These are phyloP conservation scores for Phylloporus rhodoxanthus DNA, from an alignment of 768 basidiomycete species.

Conservation along the genomic window DNA sequence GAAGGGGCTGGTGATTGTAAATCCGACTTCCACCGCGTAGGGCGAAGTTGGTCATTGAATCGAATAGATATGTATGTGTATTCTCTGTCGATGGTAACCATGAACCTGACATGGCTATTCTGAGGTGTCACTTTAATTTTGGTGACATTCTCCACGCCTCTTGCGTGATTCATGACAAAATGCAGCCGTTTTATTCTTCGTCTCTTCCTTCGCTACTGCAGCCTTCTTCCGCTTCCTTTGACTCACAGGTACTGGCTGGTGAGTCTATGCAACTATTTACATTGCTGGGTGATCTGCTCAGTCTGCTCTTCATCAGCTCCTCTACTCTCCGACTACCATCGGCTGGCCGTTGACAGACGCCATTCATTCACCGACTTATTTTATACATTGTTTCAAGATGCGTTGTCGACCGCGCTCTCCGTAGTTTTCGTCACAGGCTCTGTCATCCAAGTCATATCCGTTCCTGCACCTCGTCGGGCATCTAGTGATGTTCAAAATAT, in stretches of 20 bases:
- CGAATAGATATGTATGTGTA: background rate
- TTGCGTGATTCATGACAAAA: background rate
- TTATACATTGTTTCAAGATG: background rate
- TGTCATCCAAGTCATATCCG: background rate
- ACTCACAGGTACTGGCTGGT: constrained; percentile 1
- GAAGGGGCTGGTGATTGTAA: constrained; percentile 9
- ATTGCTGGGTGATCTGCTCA: background rate
- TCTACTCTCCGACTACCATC: background rate
- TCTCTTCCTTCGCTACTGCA: background rate
- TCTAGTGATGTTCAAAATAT: background rate
- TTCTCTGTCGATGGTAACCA: background rate
- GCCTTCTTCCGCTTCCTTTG: background rate
- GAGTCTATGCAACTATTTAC: background rate
- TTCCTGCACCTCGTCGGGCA: background rate
- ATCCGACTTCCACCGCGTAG: background rate
- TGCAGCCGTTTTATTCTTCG: background rate
- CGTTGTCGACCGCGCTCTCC: background rate
- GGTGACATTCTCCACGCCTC: background rate
- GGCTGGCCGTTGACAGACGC: background rate
- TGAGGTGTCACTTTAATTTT: background rate
- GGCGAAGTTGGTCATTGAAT: background rate
- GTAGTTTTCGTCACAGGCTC: background rate
- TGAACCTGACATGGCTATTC: background rate
- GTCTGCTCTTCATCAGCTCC: background rate
- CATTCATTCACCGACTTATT: background rate